These are phyloP conservation scores for Aspergillus tubingensis DNA, from an alignment of 2,329 filamentous ascomycete genomes.

Conservation along the genomic window DNA sequence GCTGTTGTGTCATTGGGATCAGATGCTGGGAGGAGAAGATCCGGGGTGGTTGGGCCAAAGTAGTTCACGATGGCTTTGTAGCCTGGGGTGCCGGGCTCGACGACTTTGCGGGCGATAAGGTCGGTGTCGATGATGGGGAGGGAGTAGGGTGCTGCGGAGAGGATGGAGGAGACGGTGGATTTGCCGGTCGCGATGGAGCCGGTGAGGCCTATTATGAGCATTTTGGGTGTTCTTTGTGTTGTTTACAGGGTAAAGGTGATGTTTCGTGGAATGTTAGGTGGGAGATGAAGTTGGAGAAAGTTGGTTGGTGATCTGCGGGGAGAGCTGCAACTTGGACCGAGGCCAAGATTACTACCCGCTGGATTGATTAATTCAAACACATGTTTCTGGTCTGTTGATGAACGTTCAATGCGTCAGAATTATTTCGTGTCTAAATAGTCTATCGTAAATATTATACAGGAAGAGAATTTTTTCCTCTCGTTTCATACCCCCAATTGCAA, in stretches of 20 bases:
- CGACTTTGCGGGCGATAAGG: slow-evolving; percentile 85
- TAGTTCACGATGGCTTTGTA: slow-evolving; percentile 80
- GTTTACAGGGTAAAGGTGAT: too few relatives aligned
- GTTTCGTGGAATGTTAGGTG: not conserved
- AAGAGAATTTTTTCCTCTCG: too few relatives aligned
- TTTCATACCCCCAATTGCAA: too few relatives aligned
- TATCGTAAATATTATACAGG: too few relatives aligned
- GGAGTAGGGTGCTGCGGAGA: slow-evolving; percentile 76
- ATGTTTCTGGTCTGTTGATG: too few relatives aligned
- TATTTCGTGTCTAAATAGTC: too few relatives aligned
- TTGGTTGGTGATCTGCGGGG: not conserved
- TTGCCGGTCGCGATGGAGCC: slow-evolving; percentile 98
- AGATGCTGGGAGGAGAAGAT: slow-evolving; percentile 68
- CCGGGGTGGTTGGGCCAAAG: slow-evolving; percentile 80
- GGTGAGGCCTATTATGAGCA: slow-evolving; percentile 94
- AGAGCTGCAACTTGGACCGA: not conserved
- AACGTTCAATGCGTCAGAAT: too few relatives aligned
- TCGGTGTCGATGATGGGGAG: slow-evolving; percentile 95
- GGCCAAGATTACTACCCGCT: not conserved
- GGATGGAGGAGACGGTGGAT: slow-evolving; percentile 86
- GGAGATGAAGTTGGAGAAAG: not conserved
- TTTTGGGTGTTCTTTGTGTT: slow-evolving; percentile 41
- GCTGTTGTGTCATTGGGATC: slow-evolving; percentile 34
- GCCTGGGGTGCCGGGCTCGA: slow-evolving; percentile 84
- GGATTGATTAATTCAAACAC: too few relatives aligned